Percentiles rank a stretch among this genome's conserved stretches.
These are phyloP conservation scores for Cucumis melo DNA, from an alignment of 306 rosid genomes.

Conservation along the genomic window DNA sequence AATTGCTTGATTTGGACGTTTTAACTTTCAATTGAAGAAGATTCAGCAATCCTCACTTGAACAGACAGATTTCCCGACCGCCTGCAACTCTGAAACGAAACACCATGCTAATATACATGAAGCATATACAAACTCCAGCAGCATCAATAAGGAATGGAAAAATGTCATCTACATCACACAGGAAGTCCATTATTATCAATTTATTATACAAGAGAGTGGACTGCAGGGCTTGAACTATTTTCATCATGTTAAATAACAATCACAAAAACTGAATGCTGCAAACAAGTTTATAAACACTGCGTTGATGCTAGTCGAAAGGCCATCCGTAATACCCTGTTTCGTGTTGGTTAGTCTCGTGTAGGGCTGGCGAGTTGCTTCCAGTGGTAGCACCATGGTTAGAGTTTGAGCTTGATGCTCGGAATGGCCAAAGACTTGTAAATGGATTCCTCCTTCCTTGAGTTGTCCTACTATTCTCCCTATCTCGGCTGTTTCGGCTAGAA, in stretches of 20 bases:
- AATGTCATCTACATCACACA: conserved; percentile 5
- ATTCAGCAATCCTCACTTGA: background rate
- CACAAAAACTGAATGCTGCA: background rate
- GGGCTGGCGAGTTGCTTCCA: conserved; percentile 1
- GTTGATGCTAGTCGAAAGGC: conserved; percentile 1
- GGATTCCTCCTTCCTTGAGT: conserved; percentile 12
- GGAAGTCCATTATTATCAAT: background rate
- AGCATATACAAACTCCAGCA: background rate
- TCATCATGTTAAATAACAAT: background rate
- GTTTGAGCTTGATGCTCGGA: conserved; percentile 1
- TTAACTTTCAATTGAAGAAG: background rate
- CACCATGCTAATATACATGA: background rate
- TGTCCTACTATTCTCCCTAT: background rate
- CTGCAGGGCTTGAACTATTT: background rate
- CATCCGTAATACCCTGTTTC: conserved; percentile 9
- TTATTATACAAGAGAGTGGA: background rate
- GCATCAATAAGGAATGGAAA: background rate
- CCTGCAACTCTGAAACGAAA: background rate
- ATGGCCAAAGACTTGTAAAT: conserved; percentile 12
- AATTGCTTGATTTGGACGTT: background rate
- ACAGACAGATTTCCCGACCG: background rate
- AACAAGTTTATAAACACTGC: background rate
- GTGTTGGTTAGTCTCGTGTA: conserved; percentile 5
- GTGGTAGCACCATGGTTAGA: conserved; percentile 2
- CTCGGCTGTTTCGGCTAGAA: background rate